These are phyloP conservation scores for Anaeramoeba flamelloides DNA, from an alignment of 78 protist species.

Conservation along the genomic window DNA sequence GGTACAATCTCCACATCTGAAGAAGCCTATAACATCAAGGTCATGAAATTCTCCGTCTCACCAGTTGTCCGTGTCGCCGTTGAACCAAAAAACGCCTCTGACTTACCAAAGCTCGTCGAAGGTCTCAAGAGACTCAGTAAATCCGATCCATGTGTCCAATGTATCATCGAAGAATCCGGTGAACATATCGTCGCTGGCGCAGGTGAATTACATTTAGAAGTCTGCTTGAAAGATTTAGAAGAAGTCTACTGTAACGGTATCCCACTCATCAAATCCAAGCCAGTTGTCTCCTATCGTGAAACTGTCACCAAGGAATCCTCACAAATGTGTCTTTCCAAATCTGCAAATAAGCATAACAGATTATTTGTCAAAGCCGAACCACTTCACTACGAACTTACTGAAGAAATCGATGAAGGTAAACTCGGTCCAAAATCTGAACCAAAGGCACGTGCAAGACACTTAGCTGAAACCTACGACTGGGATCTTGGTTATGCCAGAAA, in stretches of 20 bases:
- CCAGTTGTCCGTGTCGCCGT: slow-evolving; percentile 99
- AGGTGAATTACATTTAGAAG: slow-evolving; percentile 44
- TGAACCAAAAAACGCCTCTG: slow-evolving; percentile 33
- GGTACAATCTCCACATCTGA: slow-evolving; percentile 89
- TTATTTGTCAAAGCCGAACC: slow-evolving; percentile 38
- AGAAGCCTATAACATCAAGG: slow-evolving; percentile 59
- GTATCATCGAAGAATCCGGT: slow-evolving; percentile 24
- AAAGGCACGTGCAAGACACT: slow-evolving; percentile 23
- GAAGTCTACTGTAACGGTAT: slow-evolving; percentile 16
- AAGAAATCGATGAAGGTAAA: slow-evolving; percentile 27
- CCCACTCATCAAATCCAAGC: slow-evolving; percentile 77
- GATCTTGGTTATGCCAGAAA: slow-evolving; percentile 7
- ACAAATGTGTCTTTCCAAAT: slow-evolving; percentile 18
- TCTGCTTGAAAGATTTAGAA: slow-evolving; percentile 18
- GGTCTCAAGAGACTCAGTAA: slow-evolving; percentile 33
- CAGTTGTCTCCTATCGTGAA: slow-evolving; percentile 83
- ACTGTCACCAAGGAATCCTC: slow-evolving; percentile 6
- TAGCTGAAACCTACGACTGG: slow-evolving; percentile 28
- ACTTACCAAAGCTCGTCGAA: slow-evolving; percentile 11
- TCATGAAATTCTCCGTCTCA: slow-evolving; percentile 97
- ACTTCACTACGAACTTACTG: not conserved
- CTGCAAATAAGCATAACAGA: slow-evolving; percentile 50
- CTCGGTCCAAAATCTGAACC: slow-evolving; percentile 14
- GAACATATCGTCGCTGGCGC: slow-evolving; percentile 37
- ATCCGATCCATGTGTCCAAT: slow-evolving; percentile 9